These are phyloP conservation scores for Clitoria ternatea DNA, from an alignment of 306 rosid species.

Conservation along the genomic window DNA sequence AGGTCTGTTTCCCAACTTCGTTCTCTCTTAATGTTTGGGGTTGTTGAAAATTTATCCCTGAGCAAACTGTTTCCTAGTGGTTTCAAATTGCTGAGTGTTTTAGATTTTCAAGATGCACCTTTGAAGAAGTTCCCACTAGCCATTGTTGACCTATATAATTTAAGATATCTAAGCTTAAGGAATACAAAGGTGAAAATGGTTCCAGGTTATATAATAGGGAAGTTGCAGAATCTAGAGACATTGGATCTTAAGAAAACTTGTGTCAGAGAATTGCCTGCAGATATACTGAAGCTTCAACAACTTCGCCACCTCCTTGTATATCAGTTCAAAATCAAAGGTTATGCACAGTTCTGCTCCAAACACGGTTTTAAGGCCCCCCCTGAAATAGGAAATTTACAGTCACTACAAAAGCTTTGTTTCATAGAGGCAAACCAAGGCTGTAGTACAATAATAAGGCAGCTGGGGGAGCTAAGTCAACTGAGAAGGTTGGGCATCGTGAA, in stretches of 20 bases:
- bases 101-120: slow-evolving; percentile 40
- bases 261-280: slow-evolving; percentile 48
- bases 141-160: slow-evolving; percentile 22
- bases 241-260: slow-evolving; percentile 38
- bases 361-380: slow-evolving; percentile 28
- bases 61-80: slow-evolving; percentile 33
- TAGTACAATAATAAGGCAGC: slow-evolving; percentile 27
- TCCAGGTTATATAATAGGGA: slow-evolving; percentile 42
- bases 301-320: slow-evolving; percentile 53
- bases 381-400: slow-evolving; percentile 35
- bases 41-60: slow-evolving; percentile 30
- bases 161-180: slow-evolving; percentile 46
- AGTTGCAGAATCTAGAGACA: slow-evolving; percentile 45
- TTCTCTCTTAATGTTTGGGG: slow-evolving; percentile 48
- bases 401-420: slow-evolving; percentile 51
- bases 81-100: slow-evolving; percentile 38
- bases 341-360: slow-evolving; percentile 33
- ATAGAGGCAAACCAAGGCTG: slow-evolving; percentile 41
- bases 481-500: slow-evolving; percentile 40
- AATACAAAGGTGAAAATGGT: slow-evolving; percentile 38
- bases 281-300: slow-evolving; percentile 39
- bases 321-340: slow-evolving; percentile 19
- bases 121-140: slow-evolving; percentile 35
- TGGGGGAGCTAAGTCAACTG: slow-evolving; percentile 37
- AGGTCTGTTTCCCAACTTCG: slow-evolving; percentile 49